Percentiles rank a stretch among this genome's conserved stretches.
phyloP scores from a whole-genome alignment of 2,329 filamentous ascomycete species.

The Monosporascus cannonballus region DNA sequence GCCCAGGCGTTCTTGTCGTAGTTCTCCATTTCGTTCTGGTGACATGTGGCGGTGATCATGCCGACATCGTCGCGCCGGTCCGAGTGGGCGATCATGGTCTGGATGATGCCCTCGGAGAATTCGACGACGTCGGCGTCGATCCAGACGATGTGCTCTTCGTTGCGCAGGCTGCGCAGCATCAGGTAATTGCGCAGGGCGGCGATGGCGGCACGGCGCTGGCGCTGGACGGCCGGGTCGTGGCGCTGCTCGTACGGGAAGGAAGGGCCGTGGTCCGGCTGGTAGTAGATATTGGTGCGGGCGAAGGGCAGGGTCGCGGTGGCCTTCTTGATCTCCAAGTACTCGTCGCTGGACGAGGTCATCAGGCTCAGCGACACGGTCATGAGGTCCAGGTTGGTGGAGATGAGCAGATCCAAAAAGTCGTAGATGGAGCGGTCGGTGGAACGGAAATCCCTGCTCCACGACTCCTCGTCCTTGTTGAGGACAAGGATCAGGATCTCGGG shows the following conservation, averaged over 20 bases:
- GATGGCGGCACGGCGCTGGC: conserved; percentile 19
- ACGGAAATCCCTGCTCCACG: conserved; percentile 22
- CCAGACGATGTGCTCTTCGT: conserved; percentile 29
- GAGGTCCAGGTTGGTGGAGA: conserved; percentile 19
- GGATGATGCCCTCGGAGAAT: conserved; percentile 23
- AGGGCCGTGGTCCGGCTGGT: conserved; percentile 13
- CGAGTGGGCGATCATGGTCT: conserved; percentile 25
- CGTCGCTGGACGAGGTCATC: conserved; percentile 20
- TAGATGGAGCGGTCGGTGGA: conserved; percentile 22
- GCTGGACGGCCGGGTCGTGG: conserved; percentile 17
- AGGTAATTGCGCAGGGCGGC: conserved; percentile 28
- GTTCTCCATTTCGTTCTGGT: conserved; percentile 24
- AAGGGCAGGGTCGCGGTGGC: conserved; percentile 18
- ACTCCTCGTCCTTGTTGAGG: conserved; percentile 19
- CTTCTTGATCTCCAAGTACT: conserved; percentile 17
- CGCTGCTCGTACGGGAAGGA: conserved; percentile 15
- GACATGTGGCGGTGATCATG: conserved; percentile 27
- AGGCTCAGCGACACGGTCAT: conserved; percentile 18
- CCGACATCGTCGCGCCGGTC: conserved; percentile 19
- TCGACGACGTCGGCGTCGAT: conserved; percentile 31
- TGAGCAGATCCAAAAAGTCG: conserved; percentile 23
- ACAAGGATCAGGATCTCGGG: conserved; percentile 21
- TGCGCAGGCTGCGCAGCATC: conserved; percentile 22
- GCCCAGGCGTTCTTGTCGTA: conserved; percentile 32
- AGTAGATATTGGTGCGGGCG: conserved; percentile 18